phyloP scores from a whole-genome alignment of 371 early-diverging fungal genomes.

The Paraphysoderma sedebokerense region DNA sequence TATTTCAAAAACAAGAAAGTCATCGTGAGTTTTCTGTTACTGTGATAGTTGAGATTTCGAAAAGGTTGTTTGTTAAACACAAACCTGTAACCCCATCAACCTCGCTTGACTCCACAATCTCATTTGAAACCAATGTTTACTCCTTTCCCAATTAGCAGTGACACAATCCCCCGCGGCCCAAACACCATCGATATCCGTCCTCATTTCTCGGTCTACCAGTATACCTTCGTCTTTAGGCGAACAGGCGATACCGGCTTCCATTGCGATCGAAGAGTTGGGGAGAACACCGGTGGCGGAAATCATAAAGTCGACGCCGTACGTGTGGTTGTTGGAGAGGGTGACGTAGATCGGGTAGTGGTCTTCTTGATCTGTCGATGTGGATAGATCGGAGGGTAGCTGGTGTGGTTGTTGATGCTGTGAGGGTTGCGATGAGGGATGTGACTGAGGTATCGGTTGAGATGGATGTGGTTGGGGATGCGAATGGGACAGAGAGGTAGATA shows the following conservation, averaged over 20 bases:
- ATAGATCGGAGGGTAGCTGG: not conserved
- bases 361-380: not conserved
- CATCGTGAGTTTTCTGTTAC: too few species aligned
- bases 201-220: not conserved
- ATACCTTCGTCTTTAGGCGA: not conserved
- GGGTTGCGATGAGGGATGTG: not conserved
- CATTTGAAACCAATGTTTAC: slow-evolving; percentile 1
- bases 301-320: not conserved
- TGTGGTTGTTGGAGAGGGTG: not conserved
- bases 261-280: not conserved
- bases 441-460: not conserved
- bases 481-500: not conserved
- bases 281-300: not conserved
- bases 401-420: not conserved
- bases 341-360: not conserved
- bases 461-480: not conserved
- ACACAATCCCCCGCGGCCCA: not conserved
- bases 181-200: not conserved
- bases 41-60: too few species aligned
- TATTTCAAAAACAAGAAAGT: too few species aligned
- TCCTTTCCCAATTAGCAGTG: not conserved
- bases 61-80: too few species aligned
- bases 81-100: not conserved
- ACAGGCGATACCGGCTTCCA: not conserved
- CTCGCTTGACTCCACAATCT: not conserved